These are phyloP conservation scores for Rosa chinensis DNA, from an alignment of 306 rosid species.

Conservation along the genomic window DNA sequence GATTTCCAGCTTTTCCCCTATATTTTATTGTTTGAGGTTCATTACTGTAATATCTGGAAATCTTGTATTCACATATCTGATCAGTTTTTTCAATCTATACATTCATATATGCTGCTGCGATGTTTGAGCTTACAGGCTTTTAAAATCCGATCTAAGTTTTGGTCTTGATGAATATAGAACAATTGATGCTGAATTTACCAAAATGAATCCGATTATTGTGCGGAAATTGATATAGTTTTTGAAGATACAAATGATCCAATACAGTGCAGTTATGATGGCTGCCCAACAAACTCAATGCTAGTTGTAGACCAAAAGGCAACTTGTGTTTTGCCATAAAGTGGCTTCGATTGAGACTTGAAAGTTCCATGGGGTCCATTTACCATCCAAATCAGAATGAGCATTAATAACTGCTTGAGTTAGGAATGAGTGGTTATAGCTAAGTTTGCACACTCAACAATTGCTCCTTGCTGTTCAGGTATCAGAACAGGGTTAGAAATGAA, in stretches of 20 bases:
- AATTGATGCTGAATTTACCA: neutral
- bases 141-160: neutral
- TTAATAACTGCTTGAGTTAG: neutral
- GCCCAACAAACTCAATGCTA: neutral
- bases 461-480: neutral
- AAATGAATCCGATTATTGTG: neutral
- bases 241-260: neutral
- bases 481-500: neutral
- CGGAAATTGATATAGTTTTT: neutral
- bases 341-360: neutral
- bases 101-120: neutral
- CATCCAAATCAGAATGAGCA: neutral
- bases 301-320: neutral
- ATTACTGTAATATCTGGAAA: neutral
- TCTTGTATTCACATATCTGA: neutral
- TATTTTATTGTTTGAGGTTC: neutral
- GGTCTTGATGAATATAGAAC: neutral
- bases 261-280: neutral
- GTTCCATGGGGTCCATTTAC: neutral
- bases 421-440: neutral
- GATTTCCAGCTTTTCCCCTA: neutral
- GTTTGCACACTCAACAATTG: neutral
- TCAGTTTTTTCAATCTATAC: neutral
- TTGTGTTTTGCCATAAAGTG: neutral
- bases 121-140: neutral